Base-by-base conservation (phyloP, 1,284 basidiomycete genomes). In the Abortiporus biennis region DNA sequence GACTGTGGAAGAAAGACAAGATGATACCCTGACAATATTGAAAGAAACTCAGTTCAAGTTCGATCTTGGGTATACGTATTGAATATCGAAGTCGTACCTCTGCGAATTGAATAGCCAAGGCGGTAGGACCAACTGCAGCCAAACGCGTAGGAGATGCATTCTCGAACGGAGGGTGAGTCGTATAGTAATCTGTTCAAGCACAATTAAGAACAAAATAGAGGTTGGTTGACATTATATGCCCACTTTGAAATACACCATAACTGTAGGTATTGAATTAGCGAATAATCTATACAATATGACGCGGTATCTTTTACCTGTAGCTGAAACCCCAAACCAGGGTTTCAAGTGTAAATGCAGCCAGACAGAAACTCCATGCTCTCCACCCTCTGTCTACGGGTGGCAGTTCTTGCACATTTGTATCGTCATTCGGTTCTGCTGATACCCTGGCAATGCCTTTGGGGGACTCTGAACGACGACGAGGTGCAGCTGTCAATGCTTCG, bases 181-280 rank as follows among this genome's bases (percentile, higher is more conserved):
- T 47, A 11, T 53, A 55, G 30, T 55, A 55, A 31, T 47, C 51
- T 53, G 20, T 20, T 4, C 4, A 20, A 24, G 8, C 25, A 12
- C 20, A 17, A 9, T 5, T 34, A 3, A 16, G 21, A 12, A 2
- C 23, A n/a, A 25, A 24, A 4, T n/a, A 16, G 35, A 4, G 22
- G 36, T 12, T 38, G 11, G 19, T 27, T 29, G 27, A 17, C 16
- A 31, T n/a, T 13, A 8, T 2, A 5, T 9, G 5, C 16, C 20
- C 35, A 44, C 53, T 48, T 47, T 55, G 54, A 38, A 55, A 55
- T 16, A 55, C 52, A 43, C 54, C 52, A 31, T 52, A 53, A 47
- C 54, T 55, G 29, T 4, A 12, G 3, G 12, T 20, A 1, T 21
- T 30, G 8, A 9, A 16, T 21, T 19, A 31, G 21, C 13, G 34